phyloP scores from a whole-genome alignment of 176 grass and related monocot species.

The Paspalum vaginatum region DNA sequence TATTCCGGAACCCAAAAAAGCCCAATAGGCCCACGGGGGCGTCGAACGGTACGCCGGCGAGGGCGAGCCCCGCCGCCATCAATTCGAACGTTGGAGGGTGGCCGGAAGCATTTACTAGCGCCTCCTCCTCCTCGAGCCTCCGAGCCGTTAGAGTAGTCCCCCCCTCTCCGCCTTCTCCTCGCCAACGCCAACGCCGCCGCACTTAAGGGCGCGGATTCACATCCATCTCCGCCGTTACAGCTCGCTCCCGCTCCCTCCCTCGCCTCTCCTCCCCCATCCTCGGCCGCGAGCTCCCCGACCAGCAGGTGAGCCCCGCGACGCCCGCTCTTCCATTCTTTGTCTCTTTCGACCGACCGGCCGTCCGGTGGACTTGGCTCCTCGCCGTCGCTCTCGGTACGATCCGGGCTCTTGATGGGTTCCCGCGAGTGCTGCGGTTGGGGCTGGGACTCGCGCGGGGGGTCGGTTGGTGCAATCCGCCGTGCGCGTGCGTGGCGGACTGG shows the following conservation, averaged over 20 bases:
- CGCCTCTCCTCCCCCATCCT: background rate
- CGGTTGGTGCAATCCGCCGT: slow-evolving; percentile 14
- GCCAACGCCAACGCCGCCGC: background rate
- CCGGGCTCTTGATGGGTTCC: background rate
- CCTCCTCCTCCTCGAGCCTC: background rate
- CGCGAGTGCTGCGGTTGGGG: background rate
- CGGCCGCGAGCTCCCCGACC: background rate
- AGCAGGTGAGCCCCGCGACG: background rate
- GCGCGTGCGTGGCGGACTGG: too few species aligned
- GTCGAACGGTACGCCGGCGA: background rate
- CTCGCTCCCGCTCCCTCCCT: background rate
- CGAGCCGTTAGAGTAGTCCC: slow-evolving; percentile 7
- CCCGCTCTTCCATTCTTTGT: background rate
- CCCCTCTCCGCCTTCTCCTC: background rate
- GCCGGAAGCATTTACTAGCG: slow-evolving; percentile 37
- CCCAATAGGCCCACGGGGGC: slow-evolving; percentile 23
- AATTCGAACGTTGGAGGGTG: slow-evolving; percentile 51
- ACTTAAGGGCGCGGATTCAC: background rate
- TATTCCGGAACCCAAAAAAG: background rate
- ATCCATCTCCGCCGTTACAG: background rate
- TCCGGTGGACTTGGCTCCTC: background rate
- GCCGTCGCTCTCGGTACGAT: slow-evolving; percentile 14
- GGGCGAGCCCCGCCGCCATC: slow-evolving; percentile 32
- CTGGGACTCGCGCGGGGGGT: background rate
- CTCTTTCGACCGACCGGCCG: background rate